Base-by-base conservation (phyloP, 1,139 yeast genomes). In the Candida sp. region DNA sequence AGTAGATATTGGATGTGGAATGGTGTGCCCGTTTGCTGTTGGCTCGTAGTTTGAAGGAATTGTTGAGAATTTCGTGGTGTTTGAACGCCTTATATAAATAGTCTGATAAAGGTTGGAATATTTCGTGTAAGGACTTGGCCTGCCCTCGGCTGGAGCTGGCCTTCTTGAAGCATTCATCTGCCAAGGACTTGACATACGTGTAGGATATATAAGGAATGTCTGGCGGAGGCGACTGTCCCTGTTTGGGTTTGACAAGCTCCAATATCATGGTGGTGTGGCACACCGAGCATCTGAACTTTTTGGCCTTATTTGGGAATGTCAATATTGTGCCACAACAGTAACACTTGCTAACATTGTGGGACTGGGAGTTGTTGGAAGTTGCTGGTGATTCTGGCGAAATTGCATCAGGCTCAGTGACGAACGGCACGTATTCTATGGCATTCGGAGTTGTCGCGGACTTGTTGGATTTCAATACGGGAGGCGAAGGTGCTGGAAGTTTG, bases 281-380 rank as follows among this genome's bases (percentile, higher is more conserved):
- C 1, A 78, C 68, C 0, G 82, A 72, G 59, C 96, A 88, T 52
- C 78, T 77, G 63, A 81, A 83, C 58, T 83, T 84, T 7, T 63
- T 51, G 2, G 79, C 70, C 7, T 63, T 63, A 5, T 66, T 66
- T 0, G 88, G 86, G 55, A 81, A 77, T 9, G 80, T 74, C 37
- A 87, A 65, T 5, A 78, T 60, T 0, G 85, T 80, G 1, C 88
- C 89, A 68, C 96, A 88, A 62, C 96, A 88, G 12, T 61, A 62
- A 55, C 81, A 77, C 50, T 65, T 66, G 43, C 63, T 61, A 25
- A 72, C 63, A 30, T 41, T 48, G 12, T 17, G 60, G 4, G 51
- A 35, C 23, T 30, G 34, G n/a, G 49, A 40, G 12, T 39, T 17
- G 7, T 33, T 33, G 4, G 51, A 50, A 9, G 51, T n/a, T 30